phyloP scores from a whole-genome alignment of 371 early-diverging fungal genomes.

The Haplosporangium sp. region DNA sequence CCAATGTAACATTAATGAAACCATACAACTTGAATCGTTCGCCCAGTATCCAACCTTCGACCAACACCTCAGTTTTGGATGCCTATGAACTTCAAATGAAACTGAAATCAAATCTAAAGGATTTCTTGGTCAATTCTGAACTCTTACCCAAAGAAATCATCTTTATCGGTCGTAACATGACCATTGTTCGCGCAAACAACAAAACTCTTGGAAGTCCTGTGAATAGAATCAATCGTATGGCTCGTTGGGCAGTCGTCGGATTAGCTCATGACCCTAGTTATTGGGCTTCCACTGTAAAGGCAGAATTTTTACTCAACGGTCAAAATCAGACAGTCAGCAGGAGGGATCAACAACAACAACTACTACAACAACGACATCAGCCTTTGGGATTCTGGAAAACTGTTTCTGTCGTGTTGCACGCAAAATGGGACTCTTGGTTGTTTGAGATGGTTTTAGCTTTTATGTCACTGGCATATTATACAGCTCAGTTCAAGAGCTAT shows the following conservation, averaged over 20 bases:
- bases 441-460: slow-evolving; percentile 73
- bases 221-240: slow-evolving; percentile 91
- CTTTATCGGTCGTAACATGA: slow-evolving; percentile 92
- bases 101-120: slow-evolving; percentile 76
- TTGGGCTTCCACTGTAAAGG: slow-evolving; percentile 5
- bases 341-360: neutral
- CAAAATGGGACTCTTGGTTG: slow-evolving; percentile 40
- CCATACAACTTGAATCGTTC: slow-evolving; percentile 75
- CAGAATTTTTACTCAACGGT: slow-evolving; percentile 5
- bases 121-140: slow-evolving; percentile 79
- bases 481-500: slow-evolving; percentile 61
- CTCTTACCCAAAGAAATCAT: slow-evolving; percentile 89
- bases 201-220: slow-evolving; percentile 88
- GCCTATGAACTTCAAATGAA: slow-evolving; percentile 79
- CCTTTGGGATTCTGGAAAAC: slow-evolving; percentile 29
- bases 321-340: neutral
- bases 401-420: slow-evolving; percentile 24
- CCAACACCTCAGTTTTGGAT: slow-evolving; percentile 61
- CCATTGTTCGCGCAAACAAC: slow-evolving; percentile 88
- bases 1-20: slow-evolving; percentile 83
- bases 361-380: neutral
- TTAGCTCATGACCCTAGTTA: slow-evolving; percentile 47
- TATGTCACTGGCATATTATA: slow-evolving; percentile 71
- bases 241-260: slow-evolving; percentile 81
- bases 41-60: slow-evolving; percentile 59